A percentile compares a stretch with the other conserved stretches of the same genome.
Conservation (phyloP, 2,329 filamentous ascomycete species). For the Hypoxylon sp. region DNA sequence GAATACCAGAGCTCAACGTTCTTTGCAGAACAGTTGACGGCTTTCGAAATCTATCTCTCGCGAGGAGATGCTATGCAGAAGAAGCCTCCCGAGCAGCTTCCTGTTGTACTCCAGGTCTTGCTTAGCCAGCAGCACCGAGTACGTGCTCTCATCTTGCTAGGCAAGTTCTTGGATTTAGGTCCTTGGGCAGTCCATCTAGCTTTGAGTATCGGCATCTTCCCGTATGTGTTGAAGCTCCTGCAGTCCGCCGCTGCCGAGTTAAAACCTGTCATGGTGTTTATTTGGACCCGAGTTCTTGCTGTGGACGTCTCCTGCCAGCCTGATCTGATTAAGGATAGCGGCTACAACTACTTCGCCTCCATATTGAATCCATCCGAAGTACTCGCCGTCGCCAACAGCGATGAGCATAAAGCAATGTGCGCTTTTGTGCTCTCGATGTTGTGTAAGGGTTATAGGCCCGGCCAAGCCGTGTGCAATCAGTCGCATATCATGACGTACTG, state of each 20-base stretch:
- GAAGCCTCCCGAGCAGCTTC: constrained; percentile 92
- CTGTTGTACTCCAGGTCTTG: constrained; percentile 94
- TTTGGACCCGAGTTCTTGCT: constrained; percentile 95
- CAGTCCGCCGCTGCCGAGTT: constrained; percentile 95
- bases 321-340: constrained; percentile 95
- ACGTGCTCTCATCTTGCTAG: constrained; percentile 89
- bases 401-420: constrained; percentile 98
- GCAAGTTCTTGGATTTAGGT: constrained; percentile 93
- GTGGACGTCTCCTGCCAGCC: constrained; percentile 95
- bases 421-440: constrained; percentile 98
- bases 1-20: constrained; percentile 96
- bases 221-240: constrained; percentile 96
- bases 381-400: constrained; percentile 87
- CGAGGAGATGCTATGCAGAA: constrained; percentile 85
- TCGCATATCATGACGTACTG: constrained; percentile 93
- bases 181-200: constrained; percentile 99
- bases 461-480: constrained; percentile 91
- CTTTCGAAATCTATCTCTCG: constrained; percentile 94
- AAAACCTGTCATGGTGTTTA: constrained; percentile 99
- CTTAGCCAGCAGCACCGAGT: constrained; percentile 95
- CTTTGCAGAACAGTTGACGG: constrained; percentile 96
- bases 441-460: constrained; percentile 93
- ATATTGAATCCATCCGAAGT: constrained; percentile 88
- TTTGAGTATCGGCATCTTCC: constrained; percentile 97
- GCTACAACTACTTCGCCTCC: constrained; percentile 95